Evolutionary conservation across 768 basidiomycete genomes (phyloP).

Genomic region (Auriscalpium microsporum): DNA sequence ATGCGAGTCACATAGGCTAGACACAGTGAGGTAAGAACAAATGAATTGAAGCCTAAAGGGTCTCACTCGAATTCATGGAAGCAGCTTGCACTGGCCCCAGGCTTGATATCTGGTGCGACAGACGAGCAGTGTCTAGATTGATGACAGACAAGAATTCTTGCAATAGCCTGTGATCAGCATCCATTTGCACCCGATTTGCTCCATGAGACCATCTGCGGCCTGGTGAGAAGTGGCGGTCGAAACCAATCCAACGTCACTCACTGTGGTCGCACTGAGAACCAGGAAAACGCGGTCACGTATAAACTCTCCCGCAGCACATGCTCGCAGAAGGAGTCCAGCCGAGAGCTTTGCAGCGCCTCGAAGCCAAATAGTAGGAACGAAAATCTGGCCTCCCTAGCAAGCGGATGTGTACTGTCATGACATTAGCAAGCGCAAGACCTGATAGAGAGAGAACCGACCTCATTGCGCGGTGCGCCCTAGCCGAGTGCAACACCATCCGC

Average conservation of each 20-base stretch:
- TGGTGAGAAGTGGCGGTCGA: neutral
- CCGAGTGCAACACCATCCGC: conserved; percentile 76
- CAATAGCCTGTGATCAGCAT: conserved; percentile 80
- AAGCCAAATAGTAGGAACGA: conserved; percentile 90
- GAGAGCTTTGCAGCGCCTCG: conserved; percentile 81
- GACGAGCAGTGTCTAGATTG: conserved; percentile 63
- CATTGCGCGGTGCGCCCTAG: conserved; percentile 56
- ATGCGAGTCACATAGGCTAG: conserved; percentile 35
- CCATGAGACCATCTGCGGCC: conserved; percentile 84
- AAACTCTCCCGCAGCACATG: conserved; percentile 63
- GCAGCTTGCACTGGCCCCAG: conserved; percentile 41
- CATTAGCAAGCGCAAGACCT: neutral
- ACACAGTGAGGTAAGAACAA: conserved; percentile 38
- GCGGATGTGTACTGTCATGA: conserved; percentile 68
- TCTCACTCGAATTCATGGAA: conserved; percentile 21
- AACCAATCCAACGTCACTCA: conserved; percentile 30
- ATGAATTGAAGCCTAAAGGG: conserved; percentile 15
- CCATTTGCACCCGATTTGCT: conserved; percentile 84
- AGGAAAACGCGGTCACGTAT: conserved; percentile 75
- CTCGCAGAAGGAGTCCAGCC: conserved; percentile 78
- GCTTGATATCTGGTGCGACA: conserved; percentile 50
- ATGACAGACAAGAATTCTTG: conserved; percentile 77
- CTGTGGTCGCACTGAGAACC: conserved; percentile 95
- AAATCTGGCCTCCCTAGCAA: conserved; percentile 86
- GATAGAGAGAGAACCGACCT: conserved; percentile 44